Evolutionary conservation across 345 rosid genomes (phyloP).

Genomic region (Citrus reticulata): DNA sequence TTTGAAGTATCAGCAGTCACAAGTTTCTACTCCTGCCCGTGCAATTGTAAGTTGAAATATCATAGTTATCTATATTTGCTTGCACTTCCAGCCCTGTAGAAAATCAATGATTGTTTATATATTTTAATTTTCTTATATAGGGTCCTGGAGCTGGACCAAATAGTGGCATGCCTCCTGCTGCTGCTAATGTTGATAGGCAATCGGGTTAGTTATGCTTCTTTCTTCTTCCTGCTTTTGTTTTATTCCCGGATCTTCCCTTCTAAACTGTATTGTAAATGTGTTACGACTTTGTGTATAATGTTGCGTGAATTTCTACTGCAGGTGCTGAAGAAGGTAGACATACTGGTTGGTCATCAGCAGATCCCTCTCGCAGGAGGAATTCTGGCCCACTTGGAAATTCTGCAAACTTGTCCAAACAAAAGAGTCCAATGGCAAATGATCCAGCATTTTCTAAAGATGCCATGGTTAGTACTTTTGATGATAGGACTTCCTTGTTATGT

Average conservation of each 20-base stretch:
- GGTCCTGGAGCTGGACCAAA: conserved; percentile 79
- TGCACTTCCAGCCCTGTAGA: neutral
- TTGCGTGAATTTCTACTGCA: conserved; percentile 4
- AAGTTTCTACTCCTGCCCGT: conserved; percentile 55
- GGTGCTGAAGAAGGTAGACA: conserved; percentile 41
- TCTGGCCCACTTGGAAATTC: conserved; percentile 39
- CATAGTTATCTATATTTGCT: neutral
- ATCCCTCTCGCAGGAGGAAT: conserved; percentile 43
- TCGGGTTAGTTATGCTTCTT: conserved; percentile 38
- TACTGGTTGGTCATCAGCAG: conserved; percentile 41
- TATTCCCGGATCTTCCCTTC: neutral
- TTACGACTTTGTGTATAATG: neutral
- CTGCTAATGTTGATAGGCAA: conserved; percentile 56
- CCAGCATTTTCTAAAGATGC: conserved; percentile 35
- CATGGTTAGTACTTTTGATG: conserved; percentile 25
- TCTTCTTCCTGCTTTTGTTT: neutral
- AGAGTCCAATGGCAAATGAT: conserved; percentile 41
- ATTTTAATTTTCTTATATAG: conserved; percentile 28
- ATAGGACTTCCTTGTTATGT: neutral
- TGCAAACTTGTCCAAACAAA: conserved; percentile 44
- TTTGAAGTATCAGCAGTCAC: conserved; percentile 85
- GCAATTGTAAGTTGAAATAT: conserved; percentile 40
- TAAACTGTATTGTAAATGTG: neutral
- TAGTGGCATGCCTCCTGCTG: conserved; percentile 57
- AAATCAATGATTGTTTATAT: neutral